Evolutionary conservation across 73 alveolate genomes (phyloP).

Genomic region (Breviolum minutum): DNA sequence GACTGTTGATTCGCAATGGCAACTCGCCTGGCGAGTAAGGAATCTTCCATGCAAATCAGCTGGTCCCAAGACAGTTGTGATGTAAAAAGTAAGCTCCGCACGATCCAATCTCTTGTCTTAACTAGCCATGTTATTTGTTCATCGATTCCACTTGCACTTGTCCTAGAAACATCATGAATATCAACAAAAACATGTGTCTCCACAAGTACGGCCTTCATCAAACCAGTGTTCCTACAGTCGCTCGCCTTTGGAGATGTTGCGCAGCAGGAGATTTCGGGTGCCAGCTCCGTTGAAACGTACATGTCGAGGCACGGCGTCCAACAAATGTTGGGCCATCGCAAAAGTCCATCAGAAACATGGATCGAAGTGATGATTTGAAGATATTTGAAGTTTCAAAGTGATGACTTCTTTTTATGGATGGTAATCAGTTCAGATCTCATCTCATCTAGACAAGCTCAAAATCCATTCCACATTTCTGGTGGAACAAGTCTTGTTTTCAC

Average conservation of each 20-base stretch:
- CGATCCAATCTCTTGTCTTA: background rate
- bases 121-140: too few relatives aligned
- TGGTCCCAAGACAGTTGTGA: background rate
- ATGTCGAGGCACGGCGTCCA: constrained; percentile 71
- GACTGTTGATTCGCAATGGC: constrained; percentile 42
- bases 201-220: background rate
- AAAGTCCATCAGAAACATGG: background rate
- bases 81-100: background rate
- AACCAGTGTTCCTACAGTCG: background rate
- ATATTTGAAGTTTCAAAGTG: too few relatives aligned
- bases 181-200: too few relatives aligned
- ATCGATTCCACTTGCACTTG: too few relatives aligned
- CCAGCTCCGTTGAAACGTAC: constrained; percentile 45
- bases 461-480: too few relatives aligned
- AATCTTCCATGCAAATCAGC: background rate
- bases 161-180: too few relatives aligned
- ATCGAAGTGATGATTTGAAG: background rate
- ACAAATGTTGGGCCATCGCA: constrained; percentile 70
- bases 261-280: constrained; percentile 69
- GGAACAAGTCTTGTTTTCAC: too few relatives aligned
- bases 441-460: too few relatives aligned
- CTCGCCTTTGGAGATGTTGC: constrained; percentile 73
- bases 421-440: too few relatives aligned
- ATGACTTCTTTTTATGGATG: too few relatives aligned
- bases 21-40: constrained; percentile 20